A percentile compares a stretch with the other conserved stretches of the same genome.
Conservation (phyloP, 2,329 filamentous ascomycete species). For the Fusarium fracticaudum region DNA sequence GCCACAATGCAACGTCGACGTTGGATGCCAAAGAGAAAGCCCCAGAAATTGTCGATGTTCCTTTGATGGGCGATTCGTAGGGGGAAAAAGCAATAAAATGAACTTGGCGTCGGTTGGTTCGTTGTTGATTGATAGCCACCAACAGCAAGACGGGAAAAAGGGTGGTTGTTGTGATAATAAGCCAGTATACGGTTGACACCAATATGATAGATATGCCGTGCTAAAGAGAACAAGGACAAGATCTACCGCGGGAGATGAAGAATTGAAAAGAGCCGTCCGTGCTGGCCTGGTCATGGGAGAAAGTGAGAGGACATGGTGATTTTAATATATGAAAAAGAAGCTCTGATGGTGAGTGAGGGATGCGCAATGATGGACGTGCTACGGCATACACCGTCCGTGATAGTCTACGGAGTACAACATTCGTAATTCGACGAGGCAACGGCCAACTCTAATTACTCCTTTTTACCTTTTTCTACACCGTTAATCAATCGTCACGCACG, state of each 20-base stretch:
- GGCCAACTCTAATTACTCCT: constrained; percentile 22
- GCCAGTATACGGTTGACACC: not conserved
- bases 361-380: not conserved
- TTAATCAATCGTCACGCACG: not conserved
- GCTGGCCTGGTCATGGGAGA: not conserved
- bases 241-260: not conserved
- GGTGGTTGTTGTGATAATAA: not conserved
- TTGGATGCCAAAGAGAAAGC: not conserved
- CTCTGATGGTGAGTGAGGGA: not conserved
- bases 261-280: not conserved
- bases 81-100: not conserved
- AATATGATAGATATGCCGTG: not conserved
- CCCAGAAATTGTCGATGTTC: not conserved
- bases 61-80: not conserved
- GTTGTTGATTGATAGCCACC: constrained; percentile 5
- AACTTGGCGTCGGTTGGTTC: not conserved
- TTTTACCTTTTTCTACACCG: not conserved
- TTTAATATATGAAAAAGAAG: constrained; percentile 5
- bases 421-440: not conserved
- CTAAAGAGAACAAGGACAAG: not conserved
- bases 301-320: not conserved
- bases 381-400: constrained; percentile 5
- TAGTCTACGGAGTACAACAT: not conserved
- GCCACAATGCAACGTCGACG: constrained; percentile 23
- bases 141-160: not conserved